Conservation (phyloP, 768 basidiomycete species). For the Lentinula lateritia region DNA sequence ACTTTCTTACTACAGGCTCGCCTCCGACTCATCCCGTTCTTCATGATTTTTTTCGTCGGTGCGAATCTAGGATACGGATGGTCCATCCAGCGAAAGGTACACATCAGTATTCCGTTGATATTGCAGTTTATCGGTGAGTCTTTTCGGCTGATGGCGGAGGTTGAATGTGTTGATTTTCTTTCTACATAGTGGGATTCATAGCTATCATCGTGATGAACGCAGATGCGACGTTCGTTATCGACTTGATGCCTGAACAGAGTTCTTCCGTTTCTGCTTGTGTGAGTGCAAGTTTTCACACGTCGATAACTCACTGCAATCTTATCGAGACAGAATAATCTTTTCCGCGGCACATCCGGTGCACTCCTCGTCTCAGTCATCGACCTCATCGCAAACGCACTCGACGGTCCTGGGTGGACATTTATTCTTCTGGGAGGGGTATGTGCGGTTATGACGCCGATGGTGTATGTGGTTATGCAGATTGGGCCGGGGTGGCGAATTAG, state of each 20-base stretch:
- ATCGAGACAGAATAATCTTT: constrained; percentile 1
- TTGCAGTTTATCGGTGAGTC: constrained; percentile 20
- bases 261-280: constrained; percentile 73
- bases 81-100: constrained; percentile 31
- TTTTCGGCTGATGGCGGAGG: too few species aligned
- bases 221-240: constrained; percentile 58
- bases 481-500: background rate
- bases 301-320: too few species aligned
- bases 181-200: constrained; percentile 41
- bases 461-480: background rate
- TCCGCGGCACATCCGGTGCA: background rate
- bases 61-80: constrained; percentile 40
- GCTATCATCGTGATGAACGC: constrained; percentile 47
- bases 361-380: constrained; percentile 5
- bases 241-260: constrained; percentile 55
- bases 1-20: constrained; percentile 18
- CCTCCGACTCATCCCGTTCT: constrained; percentile 26
- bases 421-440: background rate
- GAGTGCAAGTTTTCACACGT: constrained; percentile 25
- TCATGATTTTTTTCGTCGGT: constrained; percentile 24
- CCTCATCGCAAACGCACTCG: background rate
- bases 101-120: constrained; percentile 34
- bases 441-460: constrained; percentile 1
- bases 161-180: background rate
- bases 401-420: background rate